Base-by-base conservation (phyloP, 257 asterid species). In the Parsonsia alboflavescens region DNA sequence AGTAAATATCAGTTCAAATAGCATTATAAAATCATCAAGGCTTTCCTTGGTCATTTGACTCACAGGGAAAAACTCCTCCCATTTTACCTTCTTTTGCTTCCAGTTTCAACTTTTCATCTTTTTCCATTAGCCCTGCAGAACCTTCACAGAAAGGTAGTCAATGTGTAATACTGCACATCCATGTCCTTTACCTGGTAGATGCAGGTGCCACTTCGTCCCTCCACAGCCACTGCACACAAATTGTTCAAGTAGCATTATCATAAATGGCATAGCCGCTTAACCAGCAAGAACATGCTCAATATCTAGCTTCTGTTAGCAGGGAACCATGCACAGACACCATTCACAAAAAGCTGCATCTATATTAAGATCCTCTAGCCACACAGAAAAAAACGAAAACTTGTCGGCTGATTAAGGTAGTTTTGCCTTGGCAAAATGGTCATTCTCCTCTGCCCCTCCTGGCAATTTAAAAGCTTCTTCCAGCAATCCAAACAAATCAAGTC, bases 401-500 rank as follows among this genome's bases (percentile, higher is more conserved):
- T 77, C 76, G 64, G 79, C 24, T 70, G 85, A 71, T 70, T 77
- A 49, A 79, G 28, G 72, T 15, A 73, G n/a, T 77, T 45, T 44
- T 73, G 82, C 66, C 62, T 50, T 0, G 84, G 80, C 17, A 86
- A 71, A 33, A 78, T 16, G 8, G 79, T 19, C 63, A 77, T 48
- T 58, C 49, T 75, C 72, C 57, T 69, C 24, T 76, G 77, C 26
- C 73, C 72, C 48, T 80, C 88, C 68, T 74, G 80, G 76, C 80
- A 56, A 50, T 78, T 64, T 4, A 85, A 44, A 41, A 86, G 61
- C 57, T 80, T 77, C 61, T 45, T 75, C 67, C 77, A 42, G 72
- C 97, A 89, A 61, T 84, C 88, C 15, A 82, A 66, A 76, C 98
- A 92, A 28, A 82, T 77, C 1, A 28, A 64, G 4, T 88, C 88